Base-by-base conservation (phyloP, 1,139 yeast species). In the Yamadazyma epiphylla region DNA sequence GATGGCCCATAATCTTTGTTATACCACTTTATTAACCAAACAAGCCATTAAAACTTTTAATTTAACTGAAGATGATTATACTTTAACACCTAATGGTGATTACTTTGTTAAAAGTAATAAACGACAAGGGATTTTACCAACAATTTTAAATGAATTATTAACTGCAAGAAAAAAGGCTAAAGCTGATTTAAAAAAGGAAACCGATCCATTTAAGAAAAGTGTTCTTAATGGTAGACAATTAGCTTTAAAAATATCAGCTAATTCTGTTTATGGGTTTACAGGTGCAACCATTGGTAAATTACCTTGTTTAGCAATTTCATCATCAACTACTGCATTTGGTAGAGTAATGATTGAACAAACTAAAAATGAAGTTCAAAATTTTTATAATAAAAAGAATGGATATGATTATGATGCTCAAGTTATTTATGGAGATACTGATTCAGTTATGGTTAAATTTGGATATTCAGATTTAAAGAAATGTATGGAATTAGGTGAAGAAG, bases 1-100 rank as follows among this genome's bases (percentile, higher is more conserved):
- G 97, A 91, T 91, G 97, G 98, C 99, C 0, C 99, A 94, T 55
- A 94, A 94, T 55, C 66, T 94, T 36, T 94, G 99, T 56, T 94
- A 94, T 56, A 91, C 98, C 0, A 89, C 98, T 0, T 62, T 91
- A 25, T 59, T 91, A 31, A 83, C 76, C 43, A 77, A 74, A 39
- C 75, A 73, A 25, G 75, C 94, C 0, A 83, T 88, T 23, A 75
- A 78, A 25, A 70, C 84, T 27, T 69, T 82, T 37, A 67, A 67
- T 0, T 62, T 94, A 26, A 65, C 71, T 24, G 79, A 82, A 42
- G 80, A 75, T 29, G 97, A 94, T 50, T 94, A 91, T 53, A 80
- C 85, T 1, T 64, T 70, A 29, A 84, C 97, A 0, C 99, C 99
- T 0, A 91, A 87, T 46, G 95, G 95, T 3, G 97, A 91, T 52